Evolutionary conservation across 1,284 basidiomycete genomes (phyloP), one percentile per base, ranked within the genome.

Genomic region (Austroboletus niveus): DNA sequence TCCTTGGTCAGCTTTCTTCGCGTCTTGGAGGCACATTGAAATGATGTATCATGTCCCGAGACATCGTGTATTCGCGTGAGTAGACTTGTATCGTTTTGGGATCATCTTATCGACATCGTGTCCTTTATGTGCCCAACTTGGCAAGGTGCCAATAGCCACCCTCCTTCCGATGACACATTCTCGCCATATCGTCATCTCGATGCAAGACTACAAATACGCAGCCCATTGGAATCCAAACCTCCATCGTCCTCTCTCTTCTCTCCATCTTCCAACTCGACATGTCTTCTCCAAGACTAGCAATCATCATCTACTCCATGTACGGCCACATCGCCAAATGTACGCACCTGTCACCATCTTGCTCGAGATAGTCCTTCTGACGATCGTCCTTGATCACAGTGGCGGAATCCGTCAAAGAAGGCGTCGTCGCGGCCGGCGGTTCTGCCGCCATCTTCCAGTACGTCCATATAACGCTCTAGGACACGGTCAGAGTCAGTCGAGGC

Each of bases 221-320:
- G 20, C 39, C 3, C 38, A 2, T 39, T 17, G 38, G 11, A n/a
- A 40, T 24, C 10, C 20, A 7, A 12, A 24, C 7, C 11, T 8
- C 17, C 39, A 40, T 40, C 39, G 7, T 12, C 11, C 39, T 14
- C 39, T 12, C 7, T 29, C 15, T 8, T 42, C 27, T 42, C 41
- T 30, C 41, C 14, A 39, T 30, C 41, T 30, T 12, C 29, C 15
- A 15, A 7, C n/a, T 32, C 39, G 17, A 22, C 22, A 71, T 71
- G 60, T 52, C 65, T 43, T 36, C 58, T 7, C 63, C 60, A 9
- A 70, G 67, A 48, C 69, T 78, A 53, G 78, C 73, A 42, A 75
- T 80, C 59, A 63, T 75, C 60, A 74, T 76, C 65, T 80, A 81
- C 69, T 64, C 70, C 34, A 69, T 75, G 61, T 80, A 74, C 59